Conservation (phyloP, 2,329 filamentous ascomycete species). For the Xylogone sp. region DNA sequence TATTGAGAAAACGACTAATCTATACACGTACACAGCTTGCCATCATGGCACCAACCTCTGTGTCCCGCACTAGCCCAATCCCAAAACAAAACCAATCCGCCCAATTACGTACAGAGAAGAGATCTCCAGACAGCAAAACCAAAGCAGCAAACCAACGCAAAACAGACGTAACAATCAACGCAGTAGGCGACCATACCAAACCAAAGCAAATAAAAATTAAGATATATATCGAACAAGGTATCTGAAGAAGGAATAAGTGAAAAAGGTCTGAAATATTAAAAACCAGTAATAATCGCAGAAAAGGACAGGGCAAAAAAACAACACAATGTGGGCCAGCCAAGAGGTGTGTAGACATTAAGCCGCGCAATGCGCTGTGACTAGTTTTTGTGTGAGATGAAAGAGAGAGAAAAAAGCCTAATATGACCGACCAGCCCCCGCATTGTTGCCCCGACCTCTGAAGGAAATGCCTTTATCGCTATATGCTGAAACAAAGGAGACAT, state of each 20-base stretch:
- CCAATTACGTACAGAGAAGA: not conserved
- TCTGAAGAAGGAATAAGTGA: conserved; percentile 35
- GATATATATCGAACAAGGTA: conserved; percentile 58
- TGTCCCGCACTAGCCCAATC: not conserved
- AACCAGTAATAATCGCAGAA: conserved; percentile 14
- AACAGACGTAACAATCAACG: not conserved
- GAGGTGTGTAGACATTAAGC: conserved; percentile 24
- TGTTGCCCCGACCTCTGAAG: conserved; percentile 41
- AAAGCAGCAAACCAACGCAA: not conserved
- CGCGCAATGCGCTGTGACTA: conserved; percentile 12
- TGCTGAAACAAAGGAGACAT: conserved; percentile 30
- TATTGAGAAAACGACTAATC: not conserved
- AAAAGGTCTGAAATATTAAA: conserved; percentile 24
- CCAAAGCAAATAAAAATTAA: conserved; percentile 14
- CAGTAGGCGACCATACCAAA: conserved; percentile 10
- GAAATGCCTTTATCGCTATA: conserved; percentile 26
- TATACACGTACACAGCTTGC: not conserved
- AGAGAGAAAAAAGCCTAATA: conserved; percentile 28
- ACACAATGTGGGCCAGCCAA: conserved; percentile 31
- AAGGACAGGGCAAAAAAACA: conserved; percentile 30
- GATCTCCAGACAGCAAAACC: not conserved
- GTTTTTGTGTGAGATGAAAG: conserved; percentile 18
- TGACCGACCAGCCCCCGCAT: conserved; percentile 35
- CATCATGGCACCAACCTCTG: not conserved
- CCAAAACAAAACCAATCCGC: not conserved